Base-by-base conservation (phyloP, 768 basidiomycete species). In the Sarcodon sp. region DNA sequence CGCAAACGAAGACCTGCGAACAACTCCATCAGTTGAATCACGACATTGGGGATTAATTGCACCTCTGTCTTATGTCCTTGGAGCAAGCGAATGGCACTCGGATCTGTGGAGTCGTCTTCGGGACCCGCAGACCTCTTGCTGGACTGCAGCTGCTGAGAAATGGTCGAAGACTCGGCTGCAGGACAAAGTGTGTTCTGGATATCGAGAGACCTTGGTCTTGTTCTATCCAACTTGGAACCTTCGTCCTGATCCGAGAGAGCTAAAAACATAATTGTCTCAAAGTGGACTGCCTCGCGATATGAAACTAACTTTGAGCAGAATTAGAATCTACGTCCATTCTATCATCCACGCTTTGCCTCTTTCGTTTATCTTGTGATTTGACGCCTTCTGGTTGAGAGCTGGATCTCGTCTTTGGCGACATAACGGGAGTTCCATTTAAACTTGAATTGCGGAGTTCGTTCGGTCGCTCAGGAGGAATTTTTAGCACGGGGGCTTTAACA, bases 1-100 rank as follows among this genome's bases (percentile, higher is more conserved):
- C 76, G 48, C 84, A 85, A 6, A 85, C 79, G 47, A 88, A 90
- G 6, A 90, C 83, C 86, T 88, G 48, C 15, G 36, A n/a, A 12
- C 32, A 10, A 34, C 6, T 31, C 76, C 31, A 34, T 48, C 50
- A 38, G 11, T 44, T 21, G 35, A 46, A 18, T 31, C 43, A 38
- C 35, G 18, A 12, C 16, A 43, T 47, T n/a, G 10, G 46, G 7
- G 41, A 45, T 44, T 51, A 49, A 15, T 53, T 45, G 13, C 6
- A 53, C 51, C 50, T 55, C 52, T 16, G 47, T 38, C 35, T 47
- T 44, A 38, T 55, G 54, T 7, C 51, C 54, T 27, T 47, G 41
- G 18, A 55, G 36, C n/a, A 50, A 21, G 9, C 45, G 45, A n/a
- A 55, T 34, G 6, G 48, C 48, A n/a, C 34, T 46, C 8, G 43